Conservation (phyloP, 2,329 filamentous ascomycete genomes). For the Sporothrix brunneoviolacea region DNA sequence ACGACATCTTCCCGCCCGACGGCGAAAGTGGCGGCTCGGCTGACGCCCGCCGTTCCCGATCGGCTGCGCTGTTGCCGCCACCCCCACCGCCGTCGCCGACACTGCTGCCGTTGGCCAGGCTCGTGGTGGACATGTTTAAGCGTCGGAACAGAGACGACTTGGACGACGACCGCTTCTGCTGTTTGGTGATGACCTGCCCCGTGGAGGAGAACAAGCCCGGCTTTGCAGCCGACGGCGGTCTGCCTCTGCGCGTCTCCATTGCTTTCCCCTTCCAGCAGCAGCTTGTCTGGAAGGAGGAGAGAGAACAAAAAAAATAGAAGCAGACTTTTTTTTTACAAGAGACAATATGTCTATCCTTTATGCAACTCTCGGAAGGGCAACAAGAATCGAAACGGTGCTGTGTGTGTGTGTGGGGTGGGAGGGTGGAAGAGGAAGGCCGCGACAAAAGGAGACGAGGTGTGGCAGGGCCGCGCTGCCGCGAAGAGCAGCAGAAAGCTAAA, state of each 20-base stretch:
- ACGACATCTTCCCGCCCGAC: background rate
- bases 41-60: background rate
- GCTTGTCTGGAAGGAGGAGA: background rate
- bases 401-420: background rate
- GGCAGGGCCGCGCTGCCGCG: no score
- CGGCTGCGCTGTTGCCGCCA: no score
- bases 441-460: background rate
- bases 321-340: no score
- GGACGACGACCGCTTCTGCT: constrained; percentile 6
- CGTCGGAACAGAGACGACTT: background rate
- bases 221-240: background rate
- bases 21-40: background rate
- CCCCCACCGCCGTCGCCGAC: background rate
- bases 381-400: no score
- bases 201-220: background rate
- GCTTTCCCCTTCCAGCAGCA: no score
- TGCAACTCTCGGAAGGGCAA: background rate
- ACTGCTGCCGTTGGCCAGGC: background rate
- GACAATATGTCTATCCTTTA: background rate
- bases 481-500: background rate
- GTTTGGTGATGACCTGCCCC: background rate
- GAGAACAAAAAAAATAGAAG: background rate
- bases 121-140: background rate
- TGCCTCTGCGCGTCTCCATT: background rate
- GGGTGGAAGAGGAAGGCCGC: background rate